phyloP scores from a whole-genome alignment of 2,329 filamentous ascomycete genomes.

The Gyromitra esculenta region DNA sequence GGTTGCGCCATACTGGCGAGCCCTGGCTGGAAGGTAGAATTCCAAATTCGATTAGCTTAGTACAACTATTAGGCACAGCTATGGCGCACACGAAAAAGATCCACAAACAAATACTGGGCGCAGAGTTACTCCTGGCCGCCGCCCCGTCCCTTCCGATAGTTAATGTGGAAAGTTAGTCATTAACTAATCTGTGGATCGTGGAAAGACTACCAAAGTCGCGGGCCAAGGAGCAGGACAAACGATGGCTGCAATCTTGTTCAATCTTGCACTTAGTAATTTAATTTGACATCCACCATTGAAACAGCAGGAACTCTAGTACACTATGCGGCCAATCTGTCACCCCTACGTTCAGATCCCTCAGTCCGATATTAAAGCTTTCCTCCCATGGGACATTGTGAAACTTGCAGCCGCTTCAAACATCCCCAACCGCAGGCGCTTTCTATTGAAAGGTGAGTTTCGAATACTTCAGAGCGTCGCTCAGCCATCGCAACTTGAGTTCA shows the following conservation, averaged over 20 bases:
- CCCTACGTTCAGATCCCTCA: background rate
- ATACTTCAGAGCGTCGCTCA: background rate
- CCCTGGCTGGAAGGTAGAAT: background rate
- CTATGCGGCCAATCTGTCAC: too few relatives aligned
- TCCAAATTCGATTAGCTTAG: constrained; percentile 1
- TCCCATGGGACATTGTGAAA: background rate
- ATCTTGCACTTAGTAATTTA: background rate
- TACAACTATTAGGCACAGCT: constrained; percentile 4
- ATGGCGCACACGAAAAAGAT: background rate
- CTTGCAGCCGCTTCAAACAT: background rate
- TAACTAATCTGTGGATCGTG: too few relatives aligned
- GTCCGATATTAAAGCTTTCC: background rate
- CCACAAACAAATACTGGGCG: background rate
- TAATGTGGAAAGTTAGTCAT: background rate
- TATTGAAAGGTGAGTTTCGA: background rate
- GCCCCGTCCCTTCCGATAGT: background rate
- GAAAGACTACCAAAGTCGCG: background rate
- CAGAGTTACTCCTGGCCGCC: background rate
- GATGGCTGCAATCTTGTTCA: background rate
- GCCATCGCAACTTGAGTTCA: background rate
- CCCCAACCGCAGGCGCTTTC: background rate
- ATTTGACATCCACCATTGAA: background rate
- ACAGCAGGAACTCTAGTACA: too few relatives aligned
- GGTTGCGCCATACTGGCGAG: constrained; percentile 9
- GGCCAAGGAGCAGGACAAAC: background rate